Evolutionary conservation across 176 grass and related monocot genomes (phyloP).

Genomic region (Oryza brachyantha): DNA sequence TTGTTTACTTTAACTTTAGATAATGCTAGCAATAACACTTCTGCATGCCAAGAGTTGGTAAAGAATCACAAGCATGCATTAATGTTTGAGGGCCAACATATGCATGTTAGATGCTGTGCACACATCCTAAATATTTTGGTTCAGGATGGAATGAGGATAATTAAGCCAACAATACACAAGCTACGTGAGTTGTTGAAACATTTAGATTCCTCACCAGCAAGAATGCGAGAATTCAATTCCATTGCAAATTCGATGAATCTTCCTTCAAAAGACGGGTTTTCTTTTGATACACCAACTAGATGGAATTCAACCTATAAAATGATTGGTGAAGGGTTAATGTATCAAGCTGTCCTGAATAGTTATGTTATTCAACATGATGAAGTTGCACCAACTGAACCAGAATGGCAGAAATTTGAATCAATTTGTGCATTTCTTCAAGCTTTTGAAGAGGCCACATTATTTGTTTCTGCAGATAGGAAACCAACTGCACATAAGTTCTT

Average conservation of each 20-base stretch:
- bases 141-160: not conserved
- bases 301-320: too few relatives aligned
- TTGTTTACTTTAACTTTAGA: not conserved
- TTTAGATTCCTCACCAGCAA: too few relatives aligned
- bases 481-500: not conserved
- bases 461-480: not conserved
- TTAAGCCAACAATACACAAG: not conserved
- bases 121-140: not conserved
- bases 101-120: not conserved
- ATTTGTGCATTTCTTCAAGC: not conserved
- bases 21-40: not conserved
- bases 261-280: too few relatives aligned
- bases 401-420: not conserved
- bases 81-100: too few relatives aligned
- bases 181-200: not conserved
- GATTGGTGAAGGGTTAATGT: too few relatives aligned
- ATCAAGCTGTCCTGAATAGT: too few relatives aligned
- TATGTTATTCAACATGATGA: too few relatives aligned
- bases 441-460: not conserved
- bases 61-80: not conserved
- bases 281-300: too few relatives aligned
- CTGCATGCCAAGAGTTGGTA: not conserved
- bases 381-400: not conserved
- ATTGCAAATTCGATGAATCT: too few relatives aligned
- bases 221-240: too few relatives aligned